phyloP scores from a whole-genome alignment of 805 yeast species.

The Clavispora santaluciae region DNA sequence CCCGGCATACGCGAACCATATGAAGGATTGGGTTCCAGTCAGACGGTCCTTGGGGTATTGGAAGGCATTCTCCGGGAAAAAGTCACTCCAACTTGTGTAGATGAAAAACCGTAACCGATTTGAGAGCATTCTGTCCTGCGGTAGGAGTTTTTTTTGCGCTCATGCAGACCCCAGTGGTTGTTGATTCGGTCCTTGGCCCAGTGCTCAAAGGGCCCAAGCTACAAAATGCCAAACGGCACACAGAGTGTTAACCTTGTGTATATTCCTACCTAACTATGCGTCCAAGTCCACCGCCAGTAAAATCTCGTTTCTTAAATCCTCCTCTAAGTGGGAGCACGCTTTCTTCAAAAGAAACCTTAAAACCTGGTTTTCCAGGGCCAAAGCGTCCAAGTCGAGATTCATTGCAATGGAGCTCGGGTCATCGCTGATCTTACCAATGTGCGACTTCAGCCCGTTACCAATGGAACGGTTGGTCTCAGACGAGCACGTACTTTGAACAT shows the following conservation, averaged over 20 bases:
- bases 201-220: too few species aligned
- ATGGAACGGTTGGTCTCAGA: background rate
- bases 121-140: too few species aligned
- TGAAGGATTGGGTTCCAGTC: background rate
- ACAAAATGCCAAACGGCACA: too few species aligned
- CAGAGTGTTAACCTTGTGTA: background rate
- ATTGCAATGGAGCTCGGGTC: conserved; percentile 7
- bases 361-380: conserved; percentile 22
- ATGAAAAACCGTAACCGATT: too few species aligned
- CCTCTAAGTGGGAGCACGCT: conserved; percentile 21
- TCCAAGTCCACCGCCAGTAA: conserved; percentile 11
- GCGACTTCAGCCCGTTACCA: background rate
- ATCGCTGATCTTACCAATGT: background rate
- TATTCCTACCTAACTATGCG: background rate
- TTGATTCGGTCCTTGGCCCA: too few species aligned
- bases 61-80: too few species aligned
- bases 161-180: too few species aligned
- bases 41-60: too few species aligned
- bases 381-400: conserved; percentile 9
- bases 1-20: conserved; percentile 1
- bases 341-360: conserved; percentile 23
- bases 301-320: conserved; percentile 14
- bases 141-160: too few species aligned
- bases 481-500: conserved; percentile 13
- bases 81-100: too few species aligned